Conservation (phyloP, 495 filamentous ascomycete genomes). For the Podospora sp. region DNA sequence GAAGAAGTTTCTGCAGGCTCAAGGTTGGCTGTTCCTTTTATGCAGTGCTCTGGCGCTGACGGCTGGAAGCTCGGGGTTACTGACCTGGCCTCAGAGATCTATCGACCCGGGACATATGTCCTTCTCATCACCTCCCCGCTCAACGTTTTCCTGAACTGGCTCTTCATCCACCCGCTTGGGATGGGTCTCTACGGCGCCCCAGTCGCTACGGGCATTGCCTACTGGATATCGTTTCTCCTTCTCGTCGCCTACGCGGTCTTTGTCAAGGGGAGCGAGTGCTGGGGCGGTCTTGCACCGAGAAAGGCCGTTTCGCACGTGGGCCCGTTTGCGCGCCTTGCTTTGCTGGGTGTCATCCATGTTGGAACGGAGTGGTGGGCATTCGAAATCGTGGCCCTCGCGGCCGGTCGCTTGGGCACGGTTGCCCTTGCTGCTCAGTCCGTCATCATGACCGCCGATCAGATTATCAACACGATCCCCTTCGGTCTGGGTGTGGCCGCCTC, state of each 20-base stretch:
- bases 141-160: slow-evolving; percentile 75
- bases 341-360: slow-evolving; percentile 82
- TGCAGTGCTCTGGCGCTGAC: not conserved
- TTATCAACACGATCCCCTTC: slow-evolving; percentile 92
- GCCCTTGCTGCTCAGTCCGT: slow-evolving; percentile 86
- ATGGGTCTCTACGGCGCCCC: slow-evolving; percentile 80
- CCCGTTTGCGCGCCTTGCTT: slow-evolving; percentile 75
- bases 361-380: slow-evolving; percentile 98
- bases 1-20: slow-evolving; percentile 93
- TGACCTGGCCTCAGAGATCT: slow-evolving; percentile 62
- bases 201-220: slow-evolving; percentile 79
- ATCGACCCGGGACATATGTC: slow-evolving; percentile 85
- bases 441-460: slow-evolving; percentile 92
- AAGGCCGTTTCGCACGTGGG: slow-evolving; percentile 65
- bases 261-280: slow-evolving; percentile 72
- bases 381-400: slow-evolving; percentile 90
- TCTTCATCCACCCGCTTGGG: slow-evolving; percentile 73
- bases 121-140: slow-evolving; percentile 81
- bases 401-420: slow-evolving; percentile 80
- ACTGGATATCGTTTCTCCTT: slow-evolving; percentile 82
- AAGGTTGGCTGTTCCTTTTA: slow-evolving; percentile 55
- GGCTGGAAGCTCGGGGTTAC: not conserved
- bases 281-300: slow-evolving; percentile 74
- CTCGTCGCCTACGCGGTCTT: slow-evolving; percentile 77
- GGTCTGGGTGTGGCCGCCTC: slow-evolving; percentile 85